A percentile compares a stretch with the other conserved stretches of the same genome.
These are phyloP conservation scores for Tolypocladium inflatum DNA, from an alignment of 2,329 filamentous ascomycete species.

Conservation along the genomic window DNA sequence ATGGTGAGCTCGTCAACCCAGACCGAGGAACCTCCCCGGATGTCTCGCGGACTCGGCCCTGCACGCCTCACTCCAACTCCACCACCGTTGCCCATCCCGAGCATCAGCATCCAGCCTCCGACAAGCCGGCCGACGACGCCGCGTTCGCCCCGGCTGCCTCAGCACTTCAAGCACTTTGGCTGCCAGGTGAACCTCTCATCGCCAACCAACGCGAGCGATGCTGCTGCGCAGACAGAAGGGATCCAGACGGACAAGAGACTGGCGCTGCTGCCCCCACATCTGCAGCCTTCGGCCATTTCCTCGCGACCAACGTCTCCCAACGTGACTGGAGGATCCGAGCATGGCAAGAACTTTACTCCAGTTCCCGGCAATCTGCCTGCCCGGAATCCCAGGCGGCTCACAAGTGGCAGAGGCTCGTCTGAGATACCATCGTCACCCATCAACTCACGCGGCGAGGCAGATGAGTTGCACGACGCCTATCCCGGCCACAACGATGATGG, in stretches of 20 bases:
- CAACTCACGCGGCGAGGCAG: conserved; percentile 26
- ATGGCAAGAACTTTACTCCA: conserved; percentile 38
- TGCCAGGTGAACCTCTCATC: conserved; percentile 58
- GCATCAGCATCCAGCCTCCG: conserved; percentile 86
- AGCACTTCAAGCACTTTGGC: conserved; percentile 71
- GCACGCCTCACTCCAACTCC: conserved; percentile 20
- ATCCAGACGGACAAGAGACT: conserved; percentile 76
- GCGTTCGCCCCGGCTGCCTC: conserved; percentile 63
- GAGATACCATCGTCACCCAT: conserved; percentile 43
- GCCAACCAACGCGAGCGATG: conserved; percentile 18
- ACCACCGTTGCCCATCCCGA: conserved; percentile 55
- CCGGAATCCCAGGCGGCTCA: conserved; percentile 49
- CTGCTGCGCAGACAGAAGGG: conserved; percentile 72
- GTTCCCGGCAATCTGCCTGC: conserved; percentile 45
- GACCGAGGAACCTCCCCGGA: conserved; percentile 30
- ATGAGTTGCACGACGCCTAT: conserved; percentile 50
- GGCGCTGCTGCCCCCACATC: conserved; percentile 63
- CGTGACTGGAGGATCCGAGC: conserved; percentile 16
- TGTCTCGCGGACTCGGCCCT: conserved; percentile 8
- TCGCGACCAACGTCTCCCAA: conserved; percentile 50
- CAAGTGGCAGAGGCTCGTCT: conserved; percentile 32
- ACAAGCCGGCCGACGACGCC: conserved; percentile 75
- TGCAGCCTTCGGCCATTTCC: conserved; percentile 68
- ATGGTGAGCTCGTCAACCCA: conserved; percentile 54
- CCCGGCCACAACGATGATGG: conserved; percentile 76